Evolutionary conservation across 352 stramenopile genomes (phyloP), one percentile per base, ranked within the genome.

Genomic region (Pythium volutum): DNA sequence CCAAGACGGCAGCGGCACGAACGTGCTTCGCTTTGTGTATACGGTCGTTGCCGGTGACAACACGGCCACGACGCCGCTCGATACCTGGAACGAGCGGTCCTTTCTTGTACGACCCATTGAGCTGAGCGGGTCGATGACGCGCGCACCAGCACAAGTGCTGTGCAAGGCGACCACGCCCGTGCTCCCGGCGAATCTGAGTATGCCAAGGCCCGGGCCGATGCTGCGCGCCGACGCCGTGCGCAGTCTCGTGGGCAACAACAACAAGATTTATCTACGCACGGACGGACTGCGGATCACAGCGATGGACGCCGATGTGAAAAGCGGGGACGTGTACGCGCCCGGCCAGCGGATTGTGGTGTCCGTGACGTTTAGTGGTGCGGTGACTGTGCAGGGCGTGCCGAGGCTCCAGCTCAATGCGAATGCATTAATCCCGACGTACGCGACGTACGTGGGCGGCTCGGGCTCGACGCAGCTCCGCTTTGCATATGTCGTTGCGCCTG

Each of bases 201-300:
- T 93, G 25, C 83, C 83, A 4, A 42, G 70, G 3, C 74, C 81
- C 7, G 81, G 76, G 0, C 56, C 71, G 16, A 63, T 73, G 9
- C 67, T 86, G 1, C 74, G 72, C 9, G 75, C 70, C 14, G 76
- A 88, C 61, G 75, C 79, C 0, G 72, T 79, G 12, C 62, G 63
- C 1, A 91, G 82, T 62, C 71, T 93, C 4, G 76, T 84, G 26
- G 81, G 76, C 6, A 87, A 81, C 43, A 79, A 70, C 39, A 61
- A 68, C 1, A 84, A 81, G 33, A 76, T 93, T 25, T 89, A 79
- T 36, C 59, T 91, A 9, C 72, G 83, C 18, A 93, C 83, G 0
- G 80, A 89, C 33, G 75, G 78, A 1, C 68, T 89, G 20, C 73
- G 74, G 2, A 60, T 91, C 2, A 45, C 67, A 23, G 41, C 52